These are phyloP conservation scores for Chlorella sp. DNA, from an alignment of 139 green algal genomes.

Conservation along the genomic window DNA sequence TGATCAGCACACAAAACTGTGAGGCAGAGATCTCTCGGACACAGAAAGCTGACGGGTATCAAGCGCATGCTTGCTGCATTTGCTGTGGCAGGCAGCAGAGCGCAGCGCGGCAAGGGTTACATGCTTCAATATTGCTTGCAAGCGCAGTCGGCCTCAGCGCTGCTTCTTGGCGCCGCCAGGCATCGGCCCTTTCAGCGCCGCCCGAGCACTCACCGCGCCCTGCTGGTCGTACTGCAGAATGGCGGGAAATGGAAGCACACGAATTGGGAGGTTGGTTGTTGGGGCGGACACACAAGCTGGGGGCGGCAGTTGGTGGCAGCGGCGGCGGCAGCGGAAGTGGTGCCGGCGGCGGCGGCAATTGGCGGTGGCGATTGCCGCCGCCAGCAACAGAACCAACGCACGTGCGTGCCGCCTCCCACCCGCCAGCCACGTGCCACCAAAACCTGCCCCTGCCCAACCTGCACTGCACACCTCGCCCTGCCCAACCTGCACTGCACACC, in stretches of 20 bases:
- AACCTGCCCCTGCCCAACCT: background rate
- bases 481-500: background rate
- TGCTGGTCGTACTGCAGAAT: conserved; percentile 8
- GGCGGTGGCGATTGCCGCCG: background rate
- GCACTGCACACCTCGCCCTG: no score
- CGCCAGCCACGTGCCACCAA: no score
- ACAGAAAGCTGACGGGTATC: no score
- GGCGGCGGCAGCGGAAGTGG: background rate
- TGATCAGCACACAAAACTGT: no score
- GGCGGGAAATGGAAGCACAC: no score
- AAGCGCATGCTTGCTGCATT: background rate
- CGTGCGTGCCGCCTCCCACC: no score
- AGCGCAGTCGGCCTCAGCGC: background rate
- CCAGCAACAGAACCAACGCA: background rate
- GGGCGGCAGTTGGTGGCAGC: background rate
- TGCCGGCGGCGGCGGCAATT: no score
- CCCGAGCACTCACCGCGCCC: background rate
- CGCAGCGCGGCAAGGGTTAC: no score
- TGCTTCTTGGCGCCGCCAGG: background rate
- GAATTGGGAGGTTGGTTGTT: background rate
- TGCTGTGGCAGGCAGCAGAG: no score
- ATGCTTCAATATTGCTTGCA: no score
- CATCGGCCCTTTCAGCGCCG: conserved; percentile 25
- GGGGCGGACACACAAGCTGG: no score
- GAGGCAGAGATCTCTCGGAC: no score